phyloP scores from a whole-genome alignment of 2,329 filamentous ascomycete species.

The Hypomyces perniciosus region DNA sequence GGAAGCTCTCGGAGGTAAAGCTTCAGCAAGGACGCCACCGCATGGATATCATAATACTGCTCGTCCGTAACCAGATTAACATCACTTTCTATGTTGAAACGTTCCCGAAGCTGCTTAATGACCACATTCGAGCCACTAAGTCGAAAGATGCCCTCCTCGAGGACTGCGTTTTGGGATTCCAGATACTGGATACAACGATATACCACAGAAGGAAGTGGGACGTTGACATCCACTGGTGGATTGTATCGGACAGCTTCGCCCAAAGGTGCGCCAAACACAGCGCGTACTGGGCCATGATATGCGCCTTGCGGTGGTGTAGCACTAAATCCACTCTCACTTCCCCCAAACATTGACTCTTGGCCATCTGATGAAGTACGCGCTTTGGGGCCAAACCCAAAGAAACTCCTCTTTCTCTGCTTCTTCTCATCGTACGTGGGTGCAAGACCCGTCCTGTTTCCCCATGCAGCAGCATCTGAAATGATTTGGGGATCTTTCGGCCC shows the following conservation, averaged over 20 bases:
- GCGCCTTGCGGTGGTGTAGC: slow-evolving; percentile 37
- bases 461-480: slow-evolving; percentile 75
- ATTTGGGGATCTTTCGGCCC: slow-evolving; percentile 76
- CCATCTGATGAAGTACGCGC: slow-evolving; percentile 53
- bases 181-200: slow-evolving; percentile 95
- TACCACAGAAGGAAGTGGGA: slow-evolving; percentile 82
- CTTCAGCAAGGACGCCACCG: slow-evolving; percentile 89
- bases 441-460: slow-evolving; percentile 70
- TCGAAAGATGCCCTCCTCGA: slow-evolving; percentile 93
- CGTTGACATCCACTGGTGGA: slow-evolving; percentile 63
- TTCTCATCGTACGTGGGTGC: slow-evolving; percentile 61
- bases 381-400: slow-evolving; percentile 65
- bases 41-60: slow-evolving; percentile 91
- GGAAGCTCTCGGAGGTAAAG: slow-evolving; percentile 90
- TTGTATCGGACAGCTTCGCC: slow-evolving; percentile 81
- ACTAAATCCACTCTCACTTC: slow-evolving; percentile 39
- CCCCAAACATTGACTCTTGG: slow-evolving; percentile 49
- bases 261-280: slow-evolving; percentile 80
- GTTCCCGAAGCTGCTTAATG: slow-evolving; percentile 83
- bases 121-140: slow-evolving; percentile 94
- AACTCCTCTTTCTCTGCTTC: slow-evolving; percentile 70
- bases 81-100: slow-evolving; percentile 90
- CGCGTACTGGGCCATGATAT: slow-evolving; percentile 51
- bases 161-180: slow-evolving; percentile 69
- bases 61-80: slow-evolving; percentile 78